Conservation (phyloP, 441 rosid genomes). For the Geranium incanum region DNA sequence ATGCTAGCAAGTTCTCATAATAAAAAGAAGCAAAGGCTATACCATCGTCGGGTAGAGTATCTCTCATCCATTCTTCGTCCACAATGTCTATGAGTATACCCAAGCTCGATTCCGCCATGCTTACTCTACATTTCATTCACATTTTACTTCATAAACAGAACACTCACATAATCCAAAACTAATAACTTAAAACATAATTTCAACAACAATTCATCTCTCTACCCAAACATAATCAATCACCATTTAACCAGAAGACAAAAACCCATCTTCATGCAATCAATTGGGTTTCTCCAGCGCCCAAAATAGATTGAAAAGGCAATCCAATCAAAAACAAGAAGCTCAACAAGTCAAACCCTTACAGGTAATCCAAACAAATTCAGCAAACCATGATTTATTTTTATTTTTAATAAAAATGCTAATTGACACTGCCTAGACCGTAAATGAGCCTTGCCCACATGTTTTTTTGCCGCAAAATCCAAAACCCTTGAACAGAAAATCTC, state of each 20-base stretch:
- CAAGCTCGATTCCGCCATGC: slow-evolving; percentile 58
- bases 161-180: no score
- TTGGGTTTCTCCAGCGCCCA: background rate
- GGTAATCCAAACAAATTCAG: background rate
- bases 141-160: background rate
- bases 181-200: no score
- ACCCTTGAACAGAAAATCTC: background rate
- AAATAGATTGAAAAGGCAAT: background rate
- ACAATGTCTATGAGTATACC: slow-evolving; percentile 82
- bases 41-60: slow-evolving; percentile 89
- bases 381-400: background rate
- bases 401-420: no score
- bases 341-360: background rate
- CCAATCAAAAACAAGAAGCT: background rate
- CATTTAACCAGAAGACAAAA: background rate
- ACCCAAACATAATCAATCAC: background rate
- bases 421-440: background rate
- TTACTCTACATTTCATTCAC: slow-evolving; percentile 13
- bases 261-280: background rate
- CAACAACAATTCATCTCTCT: background rate
- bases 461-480: background rate
- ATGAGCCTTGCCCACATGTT: background rate
- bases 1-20: no score
- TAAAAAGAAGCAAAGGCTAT: slow-evolving; percentile 10
- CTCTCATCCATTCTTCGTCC: slow-evolving; percentile 95